Base-by-base conservation (phyloP, 2,329 filamentous ascomycete species). In the Scopulariopsis brevicaulis region DNA sequence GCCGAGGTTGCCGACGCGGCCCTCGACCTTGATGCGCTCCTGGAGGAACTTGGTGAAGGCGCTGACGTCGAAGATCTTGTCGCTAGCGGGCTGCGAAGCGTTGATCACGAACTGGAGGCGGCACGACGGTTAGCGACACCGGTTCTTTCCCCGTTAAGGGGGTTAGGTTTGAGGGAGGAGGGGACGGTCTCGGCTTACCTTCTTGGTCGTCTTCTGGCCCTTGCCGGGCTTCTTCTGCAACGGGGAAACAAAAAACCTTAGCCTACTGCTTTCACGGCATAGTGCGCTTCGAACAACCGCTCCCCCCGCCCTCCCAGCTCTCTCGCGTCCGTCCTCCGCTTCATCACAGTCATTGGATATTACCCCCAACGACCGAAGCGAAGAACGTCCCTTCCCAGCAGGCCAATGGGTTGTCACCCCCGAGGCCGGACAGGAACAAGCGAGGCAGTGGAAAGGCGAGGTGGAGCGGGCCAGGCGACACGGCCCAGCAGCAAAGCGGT, bases 1-100 rank as follows among this genome's bases (percentile, higher is more conserved):
- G 74, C 94, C 94, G 68, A 99, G 89, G 87, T 99, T 97, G 70
- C 92, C 92, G 73, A 93, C 92, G 74, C 91, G 93, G 81, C 93
- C 93, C 68, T 96, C 94, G 69, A 99, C 91, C 90, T 99, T 99
- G 87, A 99, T 96, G 81, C 89, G 91, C 80, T 97, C 94, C 85
- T 96, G 92, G 64, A 99, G 89, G 89, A 99, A 99, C 86, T 97
- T 97, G 82, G 96, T 92, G 77, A 99, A 99, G 68, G 92, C 92
- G 70, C 89, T 86, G 75, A 96, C 86, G 77, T 99, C 94, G 86
- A 99, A 97, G 85, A 99, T 99, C 87, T 97, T 97, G 85, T 99
- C 94, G 81, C 85, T 89, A 69, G 92, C 92, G 71, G 94, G 94
- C 81, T 97, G 93, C 71, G 90, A 92, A 77, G 92, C 93, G 83